These are phyloP conservation scores for Trichosporon asahii DNA, from an alignment of 1,284 basidiomycete species.

Conservation along the genomic window DNA sequence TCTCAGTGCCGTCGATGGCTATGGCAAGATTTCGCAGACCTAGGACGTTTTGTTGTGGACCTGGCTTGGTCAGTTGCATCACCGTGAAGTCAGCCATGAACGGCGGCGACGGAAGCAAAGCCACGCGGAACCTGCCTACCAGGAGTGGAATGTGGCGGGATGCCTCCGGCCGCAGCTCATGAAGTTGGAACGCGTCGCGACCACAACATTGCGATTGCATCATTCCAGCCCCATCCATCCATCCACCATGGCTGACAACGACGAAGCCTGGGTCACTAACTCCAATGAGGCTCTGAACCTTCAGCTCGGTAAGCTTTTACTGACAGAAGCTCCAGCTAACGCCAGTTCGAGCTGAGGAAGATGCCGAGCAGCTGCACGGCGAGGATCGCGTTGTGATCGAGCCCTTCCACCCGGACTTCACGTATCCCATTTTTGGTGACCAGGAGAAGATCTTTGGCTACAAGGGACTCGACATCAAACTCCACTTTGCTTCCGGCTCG, in stretches of 20 bases:
- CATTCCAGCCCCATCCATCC: constrained; percentile 7
- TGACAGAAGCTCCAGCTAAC: not conserved
- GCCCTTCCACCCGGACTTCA: constrained; percentile 74
- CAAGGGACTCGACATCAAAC: constrained; percentile 73
- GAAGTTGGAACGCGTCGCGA: constrained; percentile 12
- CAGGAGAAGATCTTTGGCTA: constrained; percentile 97
- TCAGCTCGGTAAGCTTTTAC: constrained; percentile 61
- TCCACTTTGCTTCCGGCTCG: constrained; percentile 83
- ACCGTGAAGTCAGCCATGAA: not conserved
- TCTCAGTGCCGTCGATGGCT: not conserved
- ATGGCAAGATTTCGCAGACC: not conserved
- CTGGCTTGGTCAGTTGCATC: not conserved
- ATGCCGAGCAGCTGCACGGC: constrained; percentile 59
- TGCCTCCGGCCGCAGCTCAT: not conserved
- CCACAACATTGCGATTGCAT: constrained; percentile 8
- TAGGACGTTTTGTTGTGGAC: not conserved
- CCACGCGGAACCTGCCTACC: not conserved
- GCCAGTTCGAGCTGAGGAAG: constrained; percentile 59
- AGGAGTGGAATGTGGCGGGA: not conserved
- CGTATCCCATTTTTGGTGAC: constrained; percentile 93
- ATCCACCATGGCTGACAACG: constrained; percentile 32
- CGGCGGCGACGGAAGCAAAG: constrained; percentile 8
- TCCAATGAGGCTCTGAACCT: constrained; percentile 73
- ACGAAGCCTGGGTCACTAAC: constrained; percentile 53
- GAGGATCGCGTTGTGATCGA: constrained; percentile 61